Base-by-base conservation (phyloP, 495 filamentous ascomycete genomes). In the Rhypophila decipiens region DNA sequence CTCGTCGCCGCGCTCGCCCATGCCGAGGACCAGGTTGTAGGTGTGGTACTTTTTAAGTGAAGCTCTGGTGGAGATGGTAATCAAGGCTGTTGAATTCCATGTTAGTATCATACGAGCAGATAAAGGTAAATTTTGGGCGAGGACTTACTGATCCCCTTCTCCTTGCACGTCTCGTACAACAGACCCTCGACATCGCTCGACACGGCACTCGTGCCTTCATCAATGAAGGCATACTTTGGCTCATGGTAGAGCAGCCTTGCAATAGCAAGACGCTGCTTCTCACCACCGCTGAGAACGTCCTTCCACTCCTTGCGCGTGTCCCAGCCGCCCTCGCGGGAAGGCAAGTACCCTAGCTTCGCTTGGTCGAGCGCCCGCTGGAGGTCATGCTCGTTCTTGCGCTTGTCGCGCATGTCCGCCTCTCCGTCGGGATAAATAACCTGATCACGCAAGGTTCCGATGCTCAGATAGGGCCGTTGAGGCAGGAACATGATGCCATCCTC, bases 391-490 rank as follows among this genome's bases (percentile, higher is more conserved):
- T 72, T 75, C 50, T 85, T 79, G 4, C 84, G 82, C 36, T 80
- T 82, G 27, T 88, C 86, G 10, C 81, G 84, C 93, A 97, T 96
- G 50, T 97, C 94, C 18, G 90, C 75, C 62, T 90, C 91, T 10
- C 85, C 90, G 55, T 97, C 90, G 2, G 94, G 94, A 51, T 99
- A 99, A 65, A 96, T 96, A 49, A 99, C 90, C 64, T 99, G 94
- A 52, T 99, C 94, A 7, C 91, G 80, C 7, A 99, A 74, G 3
- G 94, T 99, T n/a, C 94, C 94, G 31, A 91, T 84, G 60, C 84
- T 88, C 17, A 97, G 78, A 59, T 99, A 99, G 0, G 91, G 89
- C 11, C 90, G 77, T 62, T 99, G 94, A 1, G 94, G 90, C 34
- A 97, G 80, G 72, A 97, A 95, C 90, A 99, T 96, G 67, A 96